phyloP scores from a whole-genome alignment of 768 basidiomycete species.

The Porphyrellus cyaneotinctus region DNA sequence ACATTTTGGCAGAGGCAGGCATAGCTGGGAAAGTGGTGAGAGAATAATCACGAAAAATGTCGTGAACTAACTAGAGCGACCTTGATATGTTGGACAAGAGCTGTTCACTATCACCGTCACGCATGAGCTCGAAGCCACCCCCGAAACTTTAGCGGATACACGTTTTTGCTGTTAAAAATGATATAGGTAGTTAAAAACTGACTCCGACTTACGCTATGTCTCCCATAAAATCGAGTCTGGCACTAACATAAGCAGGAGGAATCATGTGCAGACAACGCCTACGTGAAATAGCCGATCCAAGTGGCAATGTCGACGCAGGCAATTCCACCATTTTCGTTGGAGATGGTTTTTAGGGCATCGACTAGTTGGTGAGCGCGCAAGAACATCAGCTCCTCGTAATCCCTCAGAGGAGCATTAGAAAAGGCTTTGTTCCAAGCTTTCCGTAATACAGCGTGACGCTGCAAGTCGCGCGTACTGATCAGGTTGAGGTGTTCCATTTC shows the following conservation, averaged over 20 bases:
- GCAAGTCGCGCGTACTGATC: constrained; percentile 17
- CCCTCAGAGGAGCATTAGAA: constrained; percentile 23
- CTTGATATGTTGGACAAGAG: constrained; percentile 28
- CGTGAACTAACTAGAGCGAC: constrained; percentile 26
- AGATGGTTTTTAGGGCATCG: constrained; percentile 6
- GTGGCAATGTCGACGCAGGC: constrained; percentile 12
- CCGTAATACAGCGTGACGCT: constrained; percentile 22
- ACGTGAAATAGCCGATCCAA: constrained; percentile 25
- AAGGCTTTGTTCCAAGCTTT: constrained; percentile 34
- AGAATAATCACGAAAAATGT: background rate
- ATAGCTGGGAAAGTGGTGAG: constrained; percentile 14
- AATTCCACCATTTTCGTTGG: constrained; percentile 10
- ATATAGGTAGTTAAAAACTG: background rate
- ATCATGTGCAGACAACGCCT: background rate
- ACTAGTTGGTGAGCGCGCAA: constrained; percentile 21
- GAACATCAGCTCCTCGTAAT: constrained; percentile 26
- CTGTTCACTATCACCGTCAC: constrained; percentile 32
- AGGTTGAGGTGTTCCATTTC: constrained; percentile 12
- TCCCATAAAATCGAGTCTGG: constrained; percentile 27
- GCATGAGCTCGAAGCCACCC: constrained; percentile 36
- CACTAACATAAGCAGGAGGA: background rate
- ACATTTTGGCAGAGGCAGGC: constrained; percentile 11
- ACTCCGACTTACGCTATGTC: constrained; percentile 25
- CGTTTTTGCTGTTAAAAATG: background rate
- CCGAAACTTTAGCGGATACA: constrained; percentile 29